phyloP scores from a whole-genome alignment of 345 rosid species.

The Citrus cavaleriei region DNA sequence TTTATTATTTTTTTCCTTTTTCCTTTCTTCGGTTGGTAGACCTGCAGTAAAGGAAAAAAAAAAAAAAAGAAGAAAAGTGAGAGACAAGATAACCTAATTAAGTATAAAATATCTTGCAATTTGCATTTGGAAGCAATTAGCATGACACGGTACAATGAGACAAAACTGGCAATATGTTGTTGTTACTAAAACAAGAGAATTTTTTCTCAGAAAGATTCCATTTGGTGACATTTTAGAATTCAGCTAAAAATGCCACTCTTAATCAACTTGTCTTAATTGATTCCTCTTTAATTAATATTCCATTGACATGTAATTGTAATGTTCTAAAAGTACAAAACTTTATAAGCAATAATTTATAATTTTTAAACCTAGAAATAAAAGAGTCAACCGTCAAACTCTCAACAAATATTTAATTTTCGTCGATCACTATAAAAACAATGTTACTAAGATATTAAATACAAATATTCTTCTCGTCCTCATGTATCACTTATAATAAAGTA shows the following conservation, averaged over 20 bases:
- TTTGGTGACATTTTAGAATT: background rate
- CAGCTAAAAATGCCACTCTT: background rate
- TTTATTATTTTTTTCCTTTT: accelerated
- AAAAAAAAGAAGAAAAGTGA: too few relatives aligned
- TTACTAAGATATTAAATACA: too few relatives aligned
- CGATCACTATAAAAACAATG: background rate
- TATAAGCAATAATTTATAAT: background rate
- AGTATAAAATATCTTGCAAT: background rate
- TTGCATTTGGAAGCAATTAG: background rate
- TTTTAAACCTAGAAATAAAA: background rate
- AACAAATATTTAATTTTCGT: background rate
- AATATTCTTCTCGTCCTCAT: background rate
- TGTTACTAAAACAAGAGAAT: background rate
- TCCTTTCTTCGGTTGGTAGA: background rate
- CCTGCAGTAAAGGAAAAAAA: background rate
- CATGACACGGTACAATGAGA: background rate
- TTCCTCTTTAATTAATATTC: background rate
- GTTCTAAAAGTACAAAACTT: background rate
- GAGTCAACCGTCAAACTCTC: background rate
- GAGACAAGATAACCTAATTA: too few relatives aligned
- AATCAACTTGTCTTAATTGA: background rate
- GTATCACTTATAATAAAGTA: background rate
- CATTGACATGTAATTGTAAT: background rate
- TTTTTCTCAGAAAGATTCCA: background rate
- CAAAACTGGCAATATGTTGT: background rate